Conservation (phyloP, 1,284 basidiomycete genomes). For the Cryptococcus sp. region DNA sequence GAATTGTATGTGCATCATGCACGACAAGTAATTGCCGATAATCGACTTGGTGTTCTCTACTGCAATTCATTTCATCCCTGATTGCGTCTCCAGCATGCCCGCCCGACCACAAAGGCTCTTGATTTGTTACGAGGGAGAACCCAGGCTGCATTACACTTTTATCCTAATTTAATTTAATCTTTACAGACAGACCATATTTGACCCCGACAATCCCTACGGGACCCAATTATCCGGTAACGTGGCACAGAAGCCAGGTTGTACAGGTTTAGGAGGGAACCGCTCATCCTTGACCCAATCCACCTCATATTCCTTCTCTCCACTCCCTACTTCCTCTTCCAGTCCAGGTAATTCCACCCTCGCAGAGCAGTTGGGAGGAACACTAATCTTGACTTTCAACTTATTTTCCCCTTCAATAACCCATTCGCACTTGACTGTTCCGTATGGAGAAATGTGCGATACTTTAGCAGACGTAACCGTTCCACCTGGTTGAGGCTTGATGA, state of each 20-base stretch:
- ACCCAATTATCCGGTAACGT: background rate
- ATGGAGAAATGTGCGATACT: constrained; percentile 10
- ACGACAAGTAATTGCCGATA: no score
- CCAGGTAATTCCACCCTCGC: constrained; percentile 10
- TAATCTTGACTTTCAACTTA: constrained; percentile 13
- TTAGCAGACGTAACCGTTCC: constrained; percentile 28
- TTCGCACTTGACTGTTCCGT: constrained; percentile 8
- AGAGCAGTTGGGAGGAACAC: constrained; percentile 25
- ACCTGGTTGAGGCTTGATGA: constrained; percentile 28
- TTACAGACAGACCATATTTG: no score
- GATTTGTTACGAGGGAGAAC: no score
- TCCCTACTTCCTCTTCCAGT: constrained; percentile 6
- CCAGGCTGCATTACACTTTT: no score
- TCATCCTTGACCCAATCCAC: constrained; percentile 18
- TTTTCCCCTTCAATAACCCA: constrained; percentile 14
- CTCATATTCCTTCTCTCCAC: constrained; percentile 17
- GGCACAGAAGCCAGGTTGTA: background rate
- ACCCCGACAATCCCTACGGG: no score
- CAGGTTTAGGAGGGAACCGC: constrained; percentile 24
- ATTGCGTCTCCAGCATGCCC: no score
- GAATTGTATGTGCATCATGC: no score
- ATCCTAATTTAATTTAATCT: no score
- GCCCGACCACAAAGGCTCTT: no score
- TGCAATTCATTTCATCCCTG: no score
- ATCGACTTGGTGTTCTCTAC: no score